These are phyloP conservation scores for Kernera saxatilis DNA, from an alignment of 345 rosid species.

Conservation along the genomic window DNA sequence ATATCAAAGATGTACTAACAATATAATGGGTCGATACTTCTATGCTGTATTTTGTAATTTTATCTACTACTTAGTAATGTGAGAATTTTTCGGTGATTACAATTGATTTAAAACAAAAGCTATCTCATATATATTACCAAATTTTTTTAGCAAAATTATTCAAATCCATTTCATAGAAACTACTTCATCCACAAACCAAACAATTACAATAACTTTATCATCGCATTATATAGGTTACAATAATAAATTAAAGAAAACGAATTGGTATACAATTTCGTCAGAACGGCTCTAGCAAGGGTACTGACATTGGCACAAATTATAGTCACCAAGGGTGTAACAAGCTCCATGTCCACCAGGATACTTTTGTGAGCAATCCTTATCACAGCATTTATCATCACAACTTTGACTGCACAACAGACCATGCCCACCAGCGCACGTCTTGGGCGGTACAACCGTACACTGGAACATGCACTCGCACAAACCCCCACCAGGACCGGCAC, in stretches of 20 bases:
- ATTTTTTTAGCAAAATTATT: no score
- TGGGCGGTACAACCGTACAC: neutral
- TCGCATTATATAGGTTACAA: neutral
- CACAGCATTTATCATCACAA: conserved; percentile 1
- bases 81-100: no score
- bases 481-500: neutral
- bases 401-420: conserved; percentile 8
- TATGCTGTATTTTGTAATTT: no score
- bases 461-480: neutral
- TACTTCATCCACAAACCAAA: neutral
- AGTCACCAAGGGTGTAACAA: conserved; percentile 2
- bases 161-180: neutral
- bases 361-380: neutral
- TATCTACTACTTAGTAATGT: no score
- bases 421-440: neutral
- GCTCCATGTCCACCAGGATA: conserved; percentile 4
- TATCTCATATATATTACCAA: no score
- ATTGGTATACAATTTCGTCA: neutral
- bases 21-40: no score
- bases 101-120: no score
- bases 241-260: neutral
- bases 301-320: conserved; percentile 20
- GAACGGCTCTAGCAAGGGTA: conserved; percentile 16
- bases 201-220: neutral
- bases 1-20: no score